Conservation (phyloP, 495 filamentous ascomycete species). For the Bryoglossum gracile region DNA sequence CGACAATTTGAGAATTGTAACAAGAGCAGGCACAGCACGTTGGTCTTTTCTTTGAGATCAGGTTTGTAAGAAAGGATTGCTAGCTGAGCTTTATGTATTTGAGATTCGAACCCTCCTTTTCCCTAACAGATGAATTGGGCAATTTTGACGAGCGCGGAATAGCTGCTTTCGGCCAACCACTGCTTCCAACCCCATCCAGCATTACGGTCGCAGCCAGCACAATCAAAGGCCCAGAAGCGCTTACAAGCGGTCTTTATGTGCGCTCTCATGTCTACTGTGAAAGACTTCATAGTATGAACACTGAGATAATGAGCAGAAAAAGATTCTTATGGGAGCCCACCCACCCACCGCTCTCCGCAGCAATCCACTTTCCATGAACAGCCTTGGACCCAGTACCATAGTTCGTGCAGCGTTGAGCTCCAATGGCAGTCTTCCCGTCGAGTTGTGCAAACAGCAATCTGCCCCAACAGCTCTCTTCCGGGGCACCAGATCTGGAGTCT, state of each 20-base stretch:
- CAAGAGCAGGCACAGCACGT: constrained; percentile 5
- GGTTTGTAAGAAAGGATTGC: constrained; percentile 20
- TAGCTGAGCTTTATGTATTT: constrained; percentile 22
- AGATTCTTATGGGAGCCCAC: not conserved
- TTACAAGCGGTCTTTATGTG: not conserved
- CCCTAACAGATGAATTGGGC: constrained; percentile 14
- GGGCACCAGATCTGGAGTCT: not conserved
- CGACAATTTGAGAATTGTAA: not conserved
- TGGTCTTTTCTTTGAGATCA: constrained; percentile 22
- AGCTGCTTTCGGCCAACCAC: constrained; percentile 22
- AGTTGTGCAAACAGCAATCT: constrained; percentile 22
- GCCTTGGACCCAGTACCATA: constrained; percentile 7
- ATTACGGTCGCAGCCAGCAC: not conserved
- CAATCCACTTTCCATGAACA: not conserved
- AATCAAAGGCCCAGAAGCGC: not conserved
- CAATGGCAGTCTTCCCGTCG: constrained; percentile 16
- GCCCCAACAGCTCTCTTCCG: not conserved
- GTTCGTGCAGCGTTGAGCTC: not conserved
- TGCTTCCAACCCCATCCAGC: constrained; percentile 10
- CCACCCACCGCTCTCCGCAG: too few species aligned
- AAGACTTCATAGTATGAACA: too few species aligned
- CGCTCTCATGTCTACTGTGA: too few species aligned
- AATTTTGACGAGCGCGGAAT: constrained; percentile 16
- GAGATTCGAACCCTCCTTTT: constrained; percentile 7
- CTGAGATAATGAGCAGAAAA: too few species aligned